Percentiles rank a stretch among this genome's conserved stretches.
phyloP scores from a whole-genome alignment of 2,329 filamentous ascomycete genomes.

The Fusarium staphyleae region DNA sequence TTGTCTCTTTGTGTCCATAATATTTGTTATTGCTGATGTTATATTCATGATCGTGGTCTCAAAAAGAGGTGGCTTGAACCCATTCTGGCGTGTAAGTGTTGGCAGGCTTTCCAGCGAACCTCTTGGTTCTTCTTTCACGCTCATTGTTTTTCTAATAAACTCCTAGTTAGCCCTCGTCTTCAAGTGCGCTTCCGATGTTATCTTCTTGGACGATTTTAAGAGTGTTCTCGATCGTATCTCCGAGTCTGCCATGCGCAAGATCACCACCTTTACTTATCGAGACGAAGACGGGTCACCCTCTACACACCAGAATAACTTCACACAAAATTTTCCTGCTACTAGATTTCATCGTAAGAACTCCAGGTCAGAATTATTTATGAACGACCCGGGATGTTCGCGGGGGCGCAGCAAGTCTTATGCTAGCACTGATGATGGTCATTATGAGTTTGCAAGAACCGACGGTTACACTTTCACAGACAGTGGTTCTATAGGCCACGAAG shows the following conservation, averaged over 20 bases:
- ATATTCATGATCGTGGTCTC: conserved; percentile 27
- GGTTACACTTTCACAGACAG: neutral
- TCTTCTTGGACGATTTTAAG: conserved; percentile 25
- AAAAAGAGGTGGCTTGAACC: conserved; percentile 19
- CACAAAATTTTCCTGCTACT: neutral
- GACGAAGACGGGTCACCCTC: neutral
- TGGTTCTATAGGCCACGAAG: neutral
- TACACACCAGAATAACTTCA: neutral
- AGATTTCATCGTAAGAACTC: neutral
- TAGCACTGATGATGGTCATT: conserved; percentile 1
- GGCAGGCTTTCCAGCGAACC: neutral
- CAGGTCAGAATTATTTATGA: neutral
- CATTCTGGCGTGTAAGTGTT: conserved; percentile 20
- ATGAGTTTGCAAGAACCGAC: neutral
- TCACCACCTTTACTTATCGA: conserved; percentile 13
- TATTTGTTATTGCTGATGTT: conserved; percentile 16
- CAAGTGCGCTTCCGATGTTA: conserved; percentile 28
- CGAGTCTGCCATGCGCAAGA: conserved; percentile 25
- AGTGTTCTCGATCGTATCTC: conserved; percentile 22
- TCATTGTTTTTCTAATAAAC: conserved; percentile 4
- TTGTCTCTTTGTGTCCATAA: conserved; percentile 16
- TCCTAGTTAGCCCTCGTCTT: conserved; percentile 17
- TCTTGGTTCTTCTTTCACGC: too few species aligned
- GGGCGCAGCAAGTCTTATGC: neutral
- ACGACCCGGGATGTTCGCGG: neutral